Base-by-base conservation (phyloP, 345 rosid genomes). In the Melaleuca quinquenervia region DNA sequence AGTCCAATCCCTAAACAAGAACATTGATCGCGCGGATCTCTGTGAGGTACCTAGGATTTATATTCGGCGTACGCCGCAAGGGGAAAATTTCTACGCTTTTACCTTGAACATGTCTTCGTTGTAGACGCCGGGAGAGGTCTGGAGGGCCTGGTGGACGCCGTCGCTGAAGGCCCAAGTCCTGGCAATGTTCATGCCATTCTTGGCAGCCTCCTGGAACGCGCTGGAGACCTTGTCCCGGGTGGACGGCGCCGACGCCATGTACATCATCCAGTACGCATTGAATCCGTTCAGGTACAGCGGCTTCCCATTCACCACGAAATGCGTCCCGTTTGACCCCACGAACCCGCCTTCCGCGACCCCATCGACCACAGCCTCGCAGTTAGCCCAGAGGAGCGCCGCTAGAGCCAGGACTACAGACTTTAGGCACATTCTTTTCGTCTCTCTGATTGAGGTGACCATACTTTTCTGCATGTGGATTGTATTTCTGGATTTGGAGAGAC, bases 91-190 rank as follows among this genome's bases (percentile, higher is more conserved):
- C 18, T 49, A 5, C 26, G 45, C 4, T 20, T 75, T 13, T 85
- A 94, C 99, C 97, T 92, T 88, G 89, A 96, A 96, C 76, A 87
- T 86, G 74, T 91, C 88, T 84, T 95, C 94, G 24, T 90, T 76
- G 89, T 96, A 95, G 8, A 85, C 78, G 58, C 98, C 96, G n/a
- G 96, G 98, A 51, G 96, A 92, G 45, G 58, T 85, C 88, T 96
- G 98, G 56, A 96, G 94, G 18, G 98, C 90, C 85, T 87, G 76
- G 85, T 89, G 87, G 16, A 84, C 93, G 15, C 96, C 98, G 62
- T 96, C 98, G 58, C 90, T 90, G 76, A 95, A 96, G 75, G 96
- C 98, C 98, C 99, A 96, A 83, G 92, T 91, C 90, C 98, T 92
- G 8, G 94, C 96, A 1, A 96, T 54, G 84, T 92, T 96, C 94